Conservation (phyloP, 2,329 filamentous ascomycete genomes). For the Penicillium psychrosexuale region DNA sequence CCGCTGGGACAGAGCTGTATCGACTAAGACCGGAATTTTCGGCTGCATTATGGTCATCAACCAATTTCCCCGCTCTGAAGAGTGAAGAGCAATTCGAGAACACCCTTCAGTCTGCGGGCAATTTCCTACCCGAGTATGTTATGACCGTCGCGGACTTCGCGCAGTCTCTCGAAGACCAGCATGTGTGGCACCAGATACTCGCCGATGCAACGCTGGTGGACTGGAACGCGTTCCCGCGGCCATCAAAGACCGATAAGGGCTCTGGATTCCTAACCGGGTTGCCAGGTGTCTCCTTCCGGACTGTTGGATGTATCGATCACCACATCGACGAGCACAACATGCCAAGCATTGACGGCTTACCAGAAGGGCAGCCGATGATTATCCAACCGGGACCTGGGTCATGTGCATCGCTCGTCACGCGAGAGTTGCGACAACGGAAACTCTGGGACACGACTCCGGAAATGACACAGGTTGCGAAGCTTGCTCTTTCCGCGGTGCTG, state of each 20-base stretch:
- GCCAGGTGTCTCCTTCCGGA: conserved; percentile 41
- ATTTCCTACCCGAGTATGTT: conserved; percentile 33
- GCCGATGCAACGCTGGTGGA: conserved; percentile 42
- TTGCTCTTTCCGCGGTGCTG: conserved; percentile 43
- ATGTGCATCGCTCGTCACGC: conserved; percentile 56
- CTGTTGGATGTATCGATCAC: conserved; percentile 60
- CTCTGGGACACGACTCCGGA: conserved; percentile 34
- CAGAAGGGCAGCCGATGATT: conserved; percentile 48
- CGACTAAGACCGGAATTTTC: conserved; percentile 58
- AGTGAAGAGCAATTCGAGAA: conserved; percentile 25
- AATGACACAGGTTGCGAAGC: conserved; percentile 35
- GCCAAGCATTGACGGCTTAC: conserved; percentile 33
- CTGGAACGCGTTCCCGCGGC: conserved; percentile 46
- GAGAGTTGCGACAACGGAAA: conserved; percentile 48
- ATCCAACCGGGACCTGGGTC: conserved; percentile 56
- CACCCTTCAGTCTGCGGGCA: conserved; percentile 23
- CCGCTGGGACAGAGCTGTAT: conserved; percentile 47
- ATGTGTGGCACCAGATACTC: conserved; percentile 1
- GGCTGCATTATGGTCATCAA: conserved; percentile 54
- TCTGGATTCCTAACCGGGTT: conserved; percentile 50
- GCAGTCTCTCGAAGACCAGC: conserved; percentile 16
- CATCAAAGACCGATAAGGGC: conserved; percentile 44
- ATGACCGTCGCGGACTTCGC: conserved; percentile 43
- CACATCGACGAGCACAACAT: conserved; percentile 59
- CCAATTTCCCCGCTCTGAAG: conserved; percentile 17